Conservation (phyloP, 2,329 filamentous ascomycete species). For the Ophiostoma tasmaniense region DNA sequence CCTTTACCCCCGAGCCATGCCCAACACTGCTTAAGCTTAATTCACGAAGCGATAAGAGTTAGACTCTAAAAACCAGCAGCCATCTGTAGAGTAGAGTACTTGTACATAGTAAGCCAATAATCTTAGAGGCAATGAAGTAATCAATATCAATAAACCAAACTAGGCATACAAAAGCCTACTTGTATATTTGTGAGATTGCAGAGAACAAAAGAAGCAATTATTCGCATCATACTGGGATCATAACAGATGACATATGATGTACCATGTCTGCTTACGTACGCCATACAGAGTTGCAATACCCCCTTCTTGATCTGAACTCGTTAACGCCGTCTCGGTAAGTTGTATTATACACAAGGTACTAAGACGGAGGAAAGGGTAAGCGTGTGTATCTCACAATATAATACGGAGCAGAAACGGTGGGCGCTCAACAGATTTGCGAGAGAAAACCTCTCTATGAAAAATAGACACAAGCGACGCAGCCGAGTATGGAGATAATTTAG, state of each 20-base stretch:
- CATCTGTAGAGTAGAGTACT: neutral
- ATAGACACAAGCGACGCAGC: neutral
- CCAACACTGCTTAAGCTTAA: slow-evolving; percentile 29
- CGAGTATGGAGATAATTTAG: slow-evolving; percentile 7
- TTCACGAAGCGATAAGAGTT: slow-evolving; percentile 13
- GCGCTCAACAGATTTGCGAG: neutral
- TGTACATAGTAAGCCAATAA: neutral
- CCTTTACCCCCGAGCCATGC: slow-evolving; percentile 20
- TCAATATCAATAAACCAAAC: neutral
- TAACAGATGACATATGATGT: neutral
- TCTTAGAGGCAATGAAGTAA: neutral
- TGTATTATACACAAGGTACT: neutral
- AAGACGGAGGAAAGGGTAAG: neutral
- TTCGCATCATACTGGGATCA: neutral
- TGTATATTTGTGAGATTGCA: too few relatives aligned
- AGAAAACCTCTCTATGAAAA: neutral
- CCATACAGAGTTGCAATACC: neutral
- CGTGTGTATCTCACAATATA: too few relatives aligned
- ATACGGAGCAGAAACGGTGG: neutral
- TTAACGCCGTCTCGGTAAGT: slow-evolving; percentile 1
- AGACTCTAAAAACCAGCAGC: neutral
- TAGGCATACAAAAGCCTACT: too few relatives aligned
- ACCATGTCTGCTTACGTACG: neutral
- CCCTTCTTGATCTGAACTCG: neutral
- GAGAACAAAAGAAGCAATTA: too few relatives aligned